Percentiles rank a stretch among this genome's conserved stretches.
Conservation (phyloP, 371 early-diverging fungal species). For the Massospora cicadina region DNA sequence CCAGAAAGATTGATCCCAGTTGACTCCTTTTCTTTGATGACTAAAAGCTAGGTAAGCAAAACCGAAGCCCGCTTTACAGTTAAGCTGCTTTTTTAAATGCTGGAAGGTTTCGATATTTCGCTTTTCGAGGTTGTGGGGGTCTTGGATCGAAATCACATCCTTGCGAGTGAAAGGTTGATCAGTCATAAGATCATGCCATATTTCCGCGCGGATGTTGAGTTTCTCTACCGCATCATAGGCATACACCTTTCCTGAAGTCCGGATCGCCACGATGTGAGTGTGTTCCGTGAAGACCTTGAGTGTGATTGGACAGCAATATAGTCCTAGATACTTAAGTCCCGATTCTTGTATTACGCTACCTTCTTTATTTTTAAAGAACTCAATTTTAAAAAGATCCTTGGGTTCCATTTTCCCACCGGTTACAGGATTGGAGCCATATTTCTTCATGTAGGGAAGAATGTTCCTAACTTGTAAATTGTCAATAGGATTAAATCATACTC, state of each 20-base stretch:
- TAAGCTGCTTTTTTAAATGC: slow-evolving; percentile 44
- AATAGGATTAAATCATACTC: slow-evolving; percentile 17
- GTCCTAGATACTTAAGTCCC: slow-evolving; percentile 16
- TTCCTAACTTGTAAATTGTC: slow-evolving; percentile 21
- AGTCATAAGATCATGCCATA: slow-evolving; percentile 73
- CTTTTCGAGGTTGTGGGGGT: slow-evolving; percentile 62
- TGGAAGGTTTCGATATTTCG: slow-evolving; percentile 53
- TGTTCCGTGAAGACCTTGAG: slow-evolving; percentile 70
- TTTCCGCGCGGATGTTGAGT: slow-evolving; percentile 64
- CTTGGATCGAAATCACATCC: slow-evolving; percentile 75
- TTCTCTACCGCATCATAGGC: slow-evolving; percentile 70
- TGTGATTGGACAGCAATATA: slow-evolving; percentile 78
- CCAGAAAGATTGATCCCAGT: not conserved
- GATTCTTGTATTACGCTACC: slow-evolving; percentile 19
- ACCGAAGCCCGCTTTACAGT: slow-evolving; percentile 16
- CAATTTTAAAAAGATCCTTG: slow-evolving; percentile 51
- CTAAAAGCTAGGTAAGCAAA: not conserved
- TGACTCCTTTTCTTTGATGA: slow-evolving; percentile 1
- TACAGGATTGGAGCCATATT: slow-evolving; percentile 71
- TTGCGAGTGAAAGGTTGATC: slow-evolving; percentile 69
- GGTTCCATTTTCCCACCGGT: slow-evolving; percentile 60
- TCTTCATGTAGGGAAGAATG: slow-evolving; percentile 71
- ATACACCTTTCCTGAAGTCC: slow-evolving; percentile 75
- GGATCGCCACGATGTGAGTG: slow-evolving; percentile 80
- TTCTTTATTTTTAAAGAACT: slow-evolving; percentile 62